These are phyloP conservation scores for Amoebophrya sp. DNA, from an alignment of 169 alveolate species.

Conservation along the genomic window DNA sequence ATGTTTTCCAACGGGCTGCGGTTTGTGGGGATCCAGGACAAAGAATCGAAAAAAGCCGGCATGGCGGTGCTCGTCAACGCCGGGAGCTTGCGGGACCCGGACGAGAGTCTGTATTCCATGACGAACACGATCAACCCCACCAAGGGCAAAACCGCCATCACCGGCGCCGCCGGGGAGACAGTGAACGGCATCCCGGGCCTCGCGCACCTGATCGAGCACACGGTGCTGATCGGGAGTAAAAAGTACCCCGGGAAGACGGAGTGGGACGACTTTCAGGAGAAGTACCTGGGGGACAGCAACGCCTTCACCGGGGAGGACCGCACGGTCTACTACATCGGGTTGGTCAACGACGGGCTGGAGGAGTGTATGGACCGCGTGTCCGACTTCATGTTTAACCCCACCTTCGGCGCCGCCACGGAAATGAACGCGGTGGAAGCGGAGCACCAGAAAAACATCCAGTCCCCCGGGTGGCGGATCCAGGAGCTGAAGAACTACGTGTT, in stretches of 20 bases:
- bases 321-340: constrained; percentile 2
- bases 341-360: neutral
- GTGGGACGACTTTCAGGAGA: constrained; percentile 14
- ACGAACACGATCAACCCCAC: too few relatives aligned
- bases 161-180: too few relatives aligned
- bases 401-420: neutral
- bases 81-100: neutral
- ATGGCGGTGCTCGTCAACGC: neutral
- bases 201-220: constrained; percentile 1
- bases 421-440: constrained; percentile 23
- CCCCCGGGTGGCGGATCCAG: constrained; percentile 7
- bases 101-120: neutral
- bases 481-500: neutral
- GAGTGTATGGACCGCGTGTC: neutral
- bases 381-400: neutral
- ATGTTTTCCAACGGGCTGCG: neutral
- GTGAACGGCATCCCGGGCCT: neutral
- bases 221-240: constrained; percentile 6
- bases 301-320: neutral
- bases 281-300: neutral
- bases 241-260: constrained; percentile 6
- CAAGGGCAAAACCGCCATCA: too few relatives aligned
- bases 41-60: neutral
- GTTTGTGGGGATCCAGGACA: neutral
- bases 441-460: neutral